These are phyloP conservation scores for Phytophthora parvispora DNA, from an alignment of 352 stramenopile species.

Conservation along the genomic window DNA sequence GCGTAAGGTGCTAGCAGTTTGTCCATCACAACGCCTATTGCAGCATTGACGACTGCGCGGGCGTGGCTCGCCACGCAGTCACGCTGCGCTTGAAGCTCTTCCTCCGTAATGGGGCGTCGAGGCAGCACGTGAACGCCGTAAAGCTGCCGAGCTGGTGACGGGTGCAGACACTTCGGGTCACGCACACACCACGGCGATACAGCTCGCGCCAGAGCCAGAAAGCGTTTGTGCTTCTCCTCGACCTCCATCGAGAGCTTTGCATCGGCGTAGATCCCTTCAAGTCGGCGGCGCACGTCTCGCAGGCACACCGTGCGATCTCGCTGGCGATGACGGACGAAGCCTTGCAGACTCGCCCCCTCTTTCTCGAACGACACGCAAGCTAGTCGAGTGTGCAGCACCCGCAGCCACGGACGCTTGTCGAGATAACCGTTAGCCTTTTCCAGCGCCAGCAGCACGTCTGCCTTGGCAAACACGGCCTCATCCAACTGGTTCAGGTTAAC, in stretches of 20 bases:
- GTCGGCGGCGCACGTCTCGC: conserved; percentile 27
- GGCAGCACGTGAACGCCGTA: conserved; percentile 67
- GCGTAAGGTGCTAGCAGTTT: conserved; percentile 38
- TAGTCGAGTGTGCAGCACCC: conserved; percentile 62
- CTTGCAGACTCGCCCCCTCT: conserved; percentile 53
- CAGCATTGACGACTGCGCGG: conserved; percentile 39
- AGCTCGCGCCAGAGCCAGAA: conserved; percentile 50
- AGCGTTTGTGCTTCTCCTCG: conserved; percentile 51
- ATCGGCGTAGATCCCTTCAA: conserved; percentile 50
- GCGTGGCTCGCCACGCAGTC: conserved; percentile 33
- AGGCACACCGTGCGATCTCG: conserved; percentile 56
- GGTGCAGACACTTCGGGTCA: conserved; percentile 52
- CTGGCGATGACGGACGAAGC: conserved; percentile 63
- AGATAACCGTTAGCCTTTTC: conserved; percentile 53
- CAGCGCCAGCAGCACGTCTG: conserved; percentile 60
- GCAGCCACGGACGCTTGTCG: conserved; percentile 63
- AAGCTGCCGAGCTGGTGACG: conserved; percentile 48
- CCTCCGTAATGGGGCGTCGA: conserved; percentile 45
- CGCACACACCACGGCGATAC: conserved; percentile 74
- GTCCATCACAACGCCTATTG: conserved; percentile 42
- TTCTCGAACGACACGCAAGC: conserved; percentile 69
- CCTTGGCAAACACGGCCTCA: conserved; percentile 60
- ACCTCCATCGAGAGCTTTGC: conserved; percentile 32
- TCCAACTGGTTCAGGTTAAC: conserved; percentile 34
- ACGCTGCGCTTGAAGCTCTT: conserved; percentile 51